phyloP scores from a whole-genome alignment of 768 basidiomycete genomes.

The Auriscalpium microsporum region DNA sequence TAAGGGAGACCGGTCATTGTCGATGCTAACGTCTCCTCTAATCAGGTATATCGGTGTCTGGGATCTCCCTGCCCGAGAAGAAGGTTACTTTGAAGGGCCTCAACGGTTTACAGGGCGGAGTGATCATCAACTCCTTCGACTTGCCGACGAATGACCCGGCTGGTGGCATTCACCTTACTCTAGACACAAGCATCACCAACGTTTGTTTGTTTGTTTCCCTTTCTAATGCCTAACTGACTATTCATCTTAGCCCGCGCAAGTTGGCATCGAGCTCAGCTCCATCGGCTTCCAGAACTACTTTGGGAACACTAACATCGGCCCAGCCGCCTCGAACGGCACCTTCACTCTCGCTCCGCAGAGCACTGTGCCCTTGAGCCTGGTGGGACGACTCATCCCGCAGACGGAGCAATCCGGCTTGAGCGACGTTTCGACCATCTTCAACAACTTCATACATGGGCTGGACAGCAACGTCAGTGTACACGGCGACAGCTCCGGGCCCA shows the following conservation, averaged over 20 bases:
- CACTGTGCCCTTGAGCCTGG: conserved; percentile 43
- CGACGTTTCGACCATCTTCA: conserved; percentile 58
- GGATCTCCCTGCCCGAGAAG: conserved; percentile 47
- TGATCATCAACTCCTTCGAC: conserved; percentile 59
- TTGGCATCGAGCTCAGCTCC: conserved; percentile 55
- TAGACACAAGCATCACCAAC: conserved; percentile 52
- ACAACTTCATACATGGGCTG: conserved; percentile 60
- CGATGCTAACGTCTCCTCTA: background rate
- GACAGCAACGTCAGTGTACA: conserved; percentile 51
- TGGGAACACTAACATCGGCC: conserved; percentile 46
- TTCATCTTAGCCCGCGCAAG: conserved; percentile 54
- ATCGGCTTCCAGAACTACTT: conserved; percentile 56
- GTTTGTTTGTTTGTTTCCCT: conserved; percentile 28
- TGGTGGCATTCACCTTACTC: conserved; percentile 61
- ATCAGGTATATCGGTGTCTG: conserved; percentile 48
- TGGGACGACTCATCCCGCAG: conserved; percentile 61
- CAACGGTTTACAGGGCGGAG: conserved; percentile 56
- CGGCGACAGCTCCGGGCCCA: conserved; percentile 50
- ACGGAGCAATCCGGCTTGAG: conserved; percentile 40
- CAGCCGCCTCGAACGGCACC: conserved; percentile 39
- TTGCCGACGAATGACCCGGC: conserved; percentile 61
- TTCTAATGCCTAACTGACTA: conserved; percentile 4
- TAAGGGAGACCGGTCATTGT: background rate
- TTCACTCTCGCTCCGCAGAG: conserved; percentile 49
- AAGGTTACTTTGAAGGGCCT: conserved; percentile 59